Evolutionary conservation across 1,139 yeast species (phyloP).

Genomic region (Eremothecium gossypii): DNA sequence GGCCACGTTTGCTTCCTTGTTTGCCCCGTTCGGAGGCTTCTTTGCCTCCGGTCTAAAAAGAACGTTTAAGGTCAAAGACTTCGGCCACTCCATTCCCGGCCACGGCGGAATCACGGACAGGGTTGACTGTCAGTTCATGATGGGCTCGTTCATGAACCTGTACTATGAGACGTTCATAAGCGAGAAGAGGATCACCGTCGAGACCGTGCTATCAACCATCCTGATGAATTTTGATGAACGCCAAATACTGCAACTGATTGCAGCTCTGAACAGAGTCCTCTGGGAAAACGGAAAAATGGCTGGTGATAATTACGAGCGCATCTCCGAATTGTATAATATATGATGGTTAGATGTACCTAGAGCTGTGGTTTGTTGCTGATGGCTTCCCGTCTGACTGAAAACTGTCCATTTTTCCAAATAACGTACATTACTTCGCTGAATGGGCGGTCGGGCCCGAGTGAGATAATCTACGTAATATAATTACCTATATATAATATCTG

Average conservation of each 20-base stretch:
- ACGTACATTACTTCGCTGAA: background rate
- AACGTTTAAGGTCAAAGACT: conserved; percentile 91
- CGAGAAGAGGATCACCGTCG: conserved; percentile 59
- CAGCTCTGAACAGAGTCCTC: conserved; percentile 54
- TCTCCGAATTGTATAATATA: conserved; percentile 17
- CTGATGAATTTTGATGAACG: conserved; percentile 59
- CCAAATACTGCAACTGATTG: conserved; percentile 57
- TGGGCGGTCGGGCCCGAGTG: too few species aligned
- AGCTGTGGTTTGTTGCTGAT: too few species aligned
- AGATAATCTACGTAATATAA: too few species aligned
- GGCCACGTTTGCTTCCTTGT: conserved; percentile 91
- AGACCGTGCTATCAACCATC: conserved; percentile 65
- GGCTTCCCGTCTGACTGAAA: background rate
- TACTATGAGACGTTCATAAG: conserved; percentile 90
- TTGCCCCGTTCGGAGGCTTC: conserved; percentile 98
- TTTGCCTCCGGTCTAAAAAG: conserved; percentile 95
- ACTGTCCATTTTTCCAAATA: background rate
- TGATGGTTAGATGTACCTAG: conserved; percentile 1
- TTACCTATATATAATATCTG: too few species aligned
- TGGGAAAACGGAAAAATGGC: conserved; percentile 44
- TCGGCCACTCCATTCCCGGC: conserved; percentile 91
- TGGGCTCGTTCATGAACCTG: conserved; percentile 92
- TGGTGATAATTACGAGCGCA: conserved; percentile 28
- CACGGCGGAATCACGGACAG: conserved; percentile 98
- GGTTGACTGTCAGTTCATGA: conserved; percentile 93